A percentile compares a stretch with the other conserved stretches of the same genome.
Evolutionary conservation across 345 rosid genomes (phyloP).

Genomic region (Cochlearia excelsa): DNA sequence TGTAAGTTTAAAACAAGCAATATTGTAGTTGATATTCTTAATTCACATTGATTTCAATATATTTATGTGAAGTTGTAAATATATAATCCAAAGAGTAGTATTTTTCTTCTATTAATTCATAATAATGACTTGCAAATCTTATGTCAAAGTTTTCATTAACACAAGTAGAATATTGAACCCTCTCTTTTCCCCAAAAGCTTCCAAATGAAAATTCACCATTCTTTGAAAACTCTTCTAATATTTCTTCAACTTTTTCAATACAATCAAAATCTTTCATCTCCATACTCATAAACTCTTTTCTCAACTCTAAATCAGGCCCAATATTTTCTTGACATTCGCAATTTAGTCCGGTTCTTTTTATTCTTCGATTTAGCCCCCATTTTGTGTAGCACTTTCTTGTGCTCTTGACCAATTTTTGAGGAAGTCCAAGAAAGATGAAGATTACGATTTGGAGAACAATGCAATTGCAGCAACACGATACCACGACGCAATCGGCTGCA

Average conservation of each 20-base stretch:
- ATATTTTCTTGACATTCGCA: constrained; percentile 15
- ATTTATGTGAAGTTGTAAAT: not conserved
- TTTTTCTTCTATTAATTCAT: constrained; percentile 44
- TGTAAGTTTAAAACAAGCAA: too few relatives aligned
- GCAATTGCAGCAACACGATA: constrained; percentile 85
- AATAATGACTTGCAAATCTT: constrained; percentile 38
- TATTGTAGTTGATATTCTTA: too few relatives aligned
- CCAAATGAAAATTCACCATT: constrained; percentile 84
- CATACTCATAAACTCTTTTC: constrained; percentile 29
- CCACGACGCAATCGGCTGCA: constrained; percentile 70
- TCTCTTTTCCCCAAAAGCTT: constrained; percentile 76
- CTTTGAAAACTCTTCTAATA: constrained; percentile 46
- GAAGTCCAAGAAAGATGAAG: constrained; percentile 58
- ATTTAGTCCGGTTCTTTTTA: constrained; percentile 19
- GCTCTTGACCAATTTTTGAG: constrained; percentile 50
- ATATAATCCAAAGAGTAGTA: constrained; percentile 29
- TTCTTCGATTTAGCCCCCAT: constrained; percentile 42
- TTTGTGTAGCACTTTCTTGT: constrained; percentile 45
- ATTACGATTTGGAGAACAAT: constrained; percentile 55
- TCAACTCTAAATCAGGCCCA: constrained; percentile 19
- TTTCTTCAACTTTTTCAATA: constrained; percentile 57
- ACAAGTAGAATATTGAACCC: constrained; percentile 27
- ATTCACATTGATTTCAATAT: too few relatives aligned
- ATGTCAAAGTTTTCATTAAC: constrained; percentile 32
- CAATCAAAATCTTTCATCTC: constrained; percentile 41